phyloP scores from a whole-genome alignment of 2,329 filamentous ascomycete genomes.

The Cercospora beticola region DNA sequence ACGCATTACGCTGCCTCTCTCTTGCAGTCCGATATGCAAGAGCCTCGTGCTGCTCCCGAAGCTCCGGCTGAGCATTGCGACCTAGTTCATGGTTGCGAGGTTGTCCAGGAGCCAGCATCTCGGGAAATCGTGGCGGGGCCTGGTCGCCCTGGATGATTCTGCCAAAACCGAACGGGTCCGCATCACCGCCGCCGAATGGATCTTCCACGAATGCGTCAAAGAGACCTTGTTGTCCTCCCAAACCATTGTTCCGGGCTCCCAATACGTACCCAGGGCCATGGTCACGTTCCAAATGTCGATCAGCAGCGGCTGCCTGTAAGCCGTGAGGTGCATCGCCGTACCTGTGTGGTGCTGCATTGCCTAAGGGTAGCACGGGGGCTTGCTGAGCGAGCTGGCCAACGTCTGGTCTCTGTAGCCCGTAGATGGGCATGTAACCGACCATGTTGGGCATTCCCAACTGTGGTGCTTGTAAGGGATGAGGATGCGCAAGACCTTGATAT shows the following conservation, averaged over 20 bases:
- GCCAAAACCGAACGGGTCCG: constrained; percentile 14
- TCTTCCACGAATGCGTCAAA: constrained; percentile 18
- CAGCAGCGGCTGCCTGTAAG: not conserved
- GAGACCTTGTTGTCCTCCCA: constrained; percentile 9
- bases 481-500: constrained; percentile 13
- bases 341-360: not conserved
- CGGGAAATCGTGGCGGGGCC: constrained; percentile 4
- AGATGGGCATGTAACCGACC: constrained; percentile 9
- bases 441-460: not conserved
- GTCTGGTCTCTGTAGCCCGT: not conserved
- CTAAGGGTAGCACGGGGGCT: not conserved
- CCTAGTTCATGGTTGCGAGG: constrained; percentile 4
- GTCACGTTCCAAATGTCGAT: not conserved
- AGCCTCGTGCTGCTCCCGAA: not conserved
- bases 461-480: constrained; percentile 10
- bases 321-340: not conserved
- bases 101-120: constrained; percentile 13
- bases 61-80: not conserved
- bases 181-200: constrained; percentile 17
- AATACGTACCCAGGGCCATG: constrained; percentile 6
- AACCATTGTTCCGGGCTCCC: constrained; percentile 14
- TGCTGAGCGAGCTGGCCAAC: not conserved
- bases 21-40: not conserved
- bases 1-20: constrained; percentile 2
- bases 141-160: constrained; percentile 5